These are phyloP conservation scores for Aechmea fasciata DNA, from an alignment of 176 grass and related monocot genomes.

Conservation along the genomic window DNA sequence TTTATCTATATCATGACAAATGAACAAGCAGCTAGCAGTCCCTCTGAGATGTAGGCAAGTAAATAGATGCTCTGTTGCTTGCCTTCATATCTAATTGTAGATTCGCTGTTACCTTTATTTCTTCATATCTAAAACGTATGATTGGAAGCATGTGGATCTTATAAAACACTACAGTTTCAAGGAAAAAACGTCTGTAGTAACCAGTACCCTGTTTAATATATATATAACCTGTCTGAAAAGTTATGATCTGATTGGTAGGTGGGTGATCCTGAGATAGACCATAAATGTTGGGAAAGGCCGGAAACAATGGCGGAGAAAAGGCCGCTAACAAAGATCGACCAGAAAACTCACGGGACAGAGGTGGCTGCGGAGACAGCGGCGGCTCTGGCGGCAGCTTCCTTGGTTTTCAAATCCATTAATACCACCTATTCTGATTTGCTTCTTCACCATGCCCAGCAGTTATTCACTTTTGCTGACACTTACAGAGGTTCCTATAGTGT, in stretches of 20 bases:
- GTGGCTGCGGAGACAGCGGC: constrained; percentile 86
- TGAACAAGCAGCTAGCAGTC: neutral
- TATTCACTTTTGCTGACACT: constrained; percentile 90
- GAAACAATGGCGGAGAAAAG: constrained; percentile 90
- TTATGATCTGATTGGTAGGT: constrained; percentile 37
- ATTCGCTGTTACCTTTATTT: too few species aligned
- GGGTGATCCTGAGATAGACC: constrained; percentile 87
- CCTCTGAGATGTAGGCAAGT: neutral
- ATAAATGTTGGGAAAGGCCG: constrained; percentile 96
- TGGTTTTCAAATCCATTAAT: constrained; percentile 79
- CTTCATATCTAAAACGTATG: too few species aligned
- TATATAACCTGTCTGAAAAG: neutral
- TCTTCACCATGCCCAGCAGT: constrained; percentile 75
- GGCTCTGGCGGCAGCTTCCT: constrained; percentile 83
- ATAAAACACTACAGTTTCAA: neutral
- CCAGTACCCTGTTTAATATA: neutral
- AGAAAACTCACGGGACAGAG: constrained; percentile 75
- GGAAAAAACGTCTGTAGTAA: neutral
- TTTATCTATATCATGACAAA: neutral
- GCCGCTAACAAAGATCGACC: constrained; percentile 66
- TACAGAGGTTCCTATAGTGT: constrained; percentile 62
- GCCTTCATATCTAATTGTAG: neutral
- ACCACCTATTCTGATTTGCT: constrained; percentile 68
- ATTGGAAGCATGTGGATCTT: too few species aligned
- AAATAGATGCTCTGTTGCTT: neutral